phyloP scores from a whole-genome alignment of 192 early-diverging fungal genomes.

The Radiomyces spectabilis region DNA sequence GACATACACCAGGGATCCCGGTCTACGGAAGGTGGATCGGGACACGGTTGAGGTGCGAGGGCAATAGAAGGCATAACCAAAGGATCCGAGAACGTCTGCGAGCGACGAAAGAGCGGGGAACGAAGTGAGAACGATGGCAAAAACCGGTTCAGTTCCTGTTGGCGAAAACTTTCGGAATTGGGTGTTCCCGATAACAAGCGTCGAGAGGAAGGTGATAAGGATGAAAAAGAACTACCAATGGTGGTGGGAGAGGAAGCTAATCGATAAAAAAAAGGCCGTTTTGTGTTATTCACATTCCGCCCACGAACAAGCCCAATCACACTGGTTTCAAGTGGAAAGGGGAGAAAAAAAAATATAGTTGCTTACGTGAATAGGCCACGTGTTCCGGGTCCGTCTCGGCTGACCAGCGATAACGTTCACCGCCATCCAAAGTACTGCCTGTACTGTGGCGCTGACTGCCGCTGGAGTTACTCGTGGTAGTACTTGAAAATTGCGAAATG shows the following conservation, averaged over 20 bases:
- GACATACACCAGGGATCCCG: slow-evolving; percentile 16
- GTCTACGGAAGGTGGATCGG: not conserved
- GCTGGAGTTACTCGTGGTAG: not conserved
- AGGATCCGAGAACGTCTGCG: slow-evolving; percentile 1
- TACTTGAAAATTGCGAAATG: not conserved
- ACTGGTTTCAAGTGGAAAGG: too few species aligned
- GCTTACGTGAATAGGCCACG: slow-evolving; percentile 9
- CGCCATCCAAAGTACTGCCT: not conserved
- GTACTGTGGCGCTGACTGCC: not conserved
- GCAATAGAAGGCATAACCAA: not conserved
- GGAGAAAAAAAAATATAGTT: not conserved
- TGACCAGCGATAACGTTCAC: not conserved
- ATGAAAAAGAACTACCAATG: slow-evolving; percentile 2
- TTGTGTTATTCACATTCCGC: not conserved
- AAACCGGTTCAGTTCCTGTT: slow-evolving; percentile 12
- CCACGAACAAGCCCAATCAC: not conserved
- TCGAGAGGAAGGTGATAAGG: slow-evolving; percentile 3
- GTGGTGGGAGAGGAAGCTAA: not conserved
- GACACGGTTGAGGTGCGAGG: not conserved
- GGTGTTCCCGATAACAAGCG: slow-evolving; percentile 10
- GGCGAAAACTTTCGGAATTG: slow-evolving; percentile 6
- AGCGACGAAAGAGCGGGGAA: not conserved
- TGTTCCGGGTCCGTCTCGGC: not conserved
- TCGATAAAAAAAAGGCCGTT: not conserved
- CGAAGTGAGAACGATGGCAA: not conserved